Evolutionary conservation across 192 early-diverging fungal species (phyloP).

Genomic region (Entomortierella chlamydospora): DNA sequence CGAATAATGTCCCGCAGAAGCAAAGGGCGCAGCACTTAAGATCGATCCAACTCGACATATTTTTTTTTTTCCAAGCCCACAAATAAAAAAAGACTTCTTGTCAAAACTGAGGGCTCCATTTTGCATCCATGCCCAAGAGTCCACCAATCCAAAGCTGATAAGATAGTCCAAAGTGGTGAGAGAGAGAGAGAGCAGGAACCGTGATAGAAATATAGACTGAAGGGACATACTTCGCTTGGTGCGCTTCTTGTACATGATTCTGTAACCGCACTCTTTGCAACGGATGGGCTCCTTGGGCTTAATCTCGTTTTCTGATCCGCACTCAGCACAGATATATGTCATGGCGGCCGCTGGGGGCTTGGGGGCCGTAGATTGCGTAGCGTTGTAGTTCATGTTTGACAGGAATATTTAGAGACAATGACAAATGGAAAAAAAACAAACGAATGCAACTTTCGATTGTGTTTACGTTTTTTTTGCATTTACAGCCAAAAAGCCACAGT

Average conservation of each 20-base stretch:
- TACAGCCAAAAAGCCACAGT: background rate
- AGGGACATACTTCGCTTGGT: conserved; percentile 85
- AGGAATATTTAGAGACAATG: background rate
- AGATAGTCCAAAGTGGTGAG: background rate
- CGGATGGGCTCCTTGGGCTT: conserved; percentile 96
- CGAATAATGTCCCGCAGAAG: too few species aligned
- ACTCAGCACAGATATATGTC: conserved; percentile 66
- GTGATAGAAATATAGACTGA: too few species aligned
- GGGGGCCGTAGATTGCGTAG: conserved; percentile 26
- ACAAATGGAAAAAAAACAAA: background rate
- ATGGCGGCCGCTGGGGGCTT: conserved; percentile 41
- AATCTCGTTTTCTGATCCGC: conserved; percentile 90
- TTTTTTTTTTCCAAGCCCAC: too few species aligned
- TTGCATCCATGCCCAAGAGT: too few species aligned
- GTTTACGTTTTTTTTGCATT: background rate
- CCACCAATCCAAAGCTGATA: background rate
- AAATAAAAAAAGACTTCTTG: too few species aligned
- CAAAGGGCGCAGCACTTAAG: too few species aligned
- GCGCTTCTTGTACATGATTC: conserved; percentile 98
- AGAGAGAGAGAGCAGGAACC: too few species aligned
- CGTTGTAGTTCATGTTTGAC: conserved; percentile 46
- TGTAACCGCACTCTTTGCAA: conserved; percentile 94
- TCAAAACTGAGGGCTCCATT: too few species aligned
- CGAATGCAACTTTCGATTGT: background rate
- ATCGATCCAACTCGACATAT: too few species aligned